A percentile compares a stretch with the other conserved stretches of the same genome.
Evolutionary conservation across 1,284 basidiomycete species (phyloP).

Genomic region (Papiliotrema nemorosa): DNA sequence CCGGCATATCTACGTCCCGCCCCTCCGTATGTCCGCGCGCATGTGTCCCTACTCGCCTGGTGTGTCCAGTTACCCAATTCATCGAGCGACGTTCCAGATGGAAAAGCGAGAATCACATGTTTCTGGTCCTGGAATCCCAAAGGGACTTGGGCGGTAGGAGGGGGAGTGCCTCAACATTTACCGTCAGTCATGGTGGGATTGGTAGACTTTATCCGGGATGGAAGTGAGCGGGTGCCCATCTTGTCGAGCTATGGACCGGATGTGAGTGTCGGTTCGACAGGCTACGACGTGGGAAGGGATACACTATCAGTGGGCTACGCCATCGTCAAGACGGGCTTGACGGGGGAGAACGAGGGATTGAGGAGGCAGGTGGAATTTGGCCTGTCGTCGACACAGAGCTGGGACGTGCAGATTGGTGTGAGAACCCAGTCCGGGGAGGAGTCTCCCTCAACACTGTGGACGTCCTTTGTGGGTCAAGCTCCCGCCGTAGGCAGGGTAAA

Average conservation of each 20-base stretch:
- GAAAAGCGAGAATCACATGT: slow-evolving; percentile 70
- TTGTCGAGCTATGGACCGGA: slow-evolving; percentile 76
- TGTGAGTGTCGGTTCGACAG: slow-evolving; percentile 69
- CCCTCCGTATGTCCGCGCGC: slow-evolving; percentile 90
- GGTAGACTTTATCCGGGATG: slow-evolving; percentile 69
- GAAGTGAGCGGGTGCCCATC: slow-evolving; percentile 69
- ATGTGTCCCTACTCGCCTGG: slow-evolving; percentile 86
- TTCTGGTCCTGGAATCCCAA: slow-evolving; percentile 97
- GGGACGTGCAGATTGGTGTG: slow-evolving; percentile 76
- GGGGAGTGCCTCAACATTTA: slow-evolving; percentile 62
- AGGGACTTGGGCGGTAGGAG: slow-evolving; percentile 75
- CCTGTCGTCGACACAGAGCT: slow-evolving; percentile 73
- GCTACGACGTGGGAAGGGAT: slow-evolving; percentile 75
- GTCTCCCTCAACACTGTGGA: slow-evolving; percentile 62
- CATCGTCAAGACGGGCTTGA: slow-evolving; percentile 68
- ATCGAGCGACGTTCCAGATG: slow-evolving; percentile 25
- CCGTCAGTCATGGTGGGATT: slow-evolving; percentile 76
- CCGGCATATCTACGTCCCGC: slow-evolving; percentile 89
- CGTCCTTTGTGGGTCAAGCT: slow-evolving; percentile 59
- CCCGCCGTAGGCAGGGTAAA: slow-evolving; percentile 45
- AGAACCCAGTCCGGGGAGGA: slow-evolving; percentile 65
- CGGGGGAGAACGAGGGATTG: slow-evolving; percentile 55
- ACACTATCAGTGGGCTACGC: slow-evolving; percentile 81
- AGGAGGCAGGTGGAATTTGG: slow-evolving; percentile 74
- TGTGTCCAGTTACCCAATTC: slow-evolving; percentile 67